Percentiles rank a stretch among this genome's conserved stretches.
Conservation (phyloP, 2,329 filamentous ascomycete genomes). For the Aspergillaceae sp. region DNA sequence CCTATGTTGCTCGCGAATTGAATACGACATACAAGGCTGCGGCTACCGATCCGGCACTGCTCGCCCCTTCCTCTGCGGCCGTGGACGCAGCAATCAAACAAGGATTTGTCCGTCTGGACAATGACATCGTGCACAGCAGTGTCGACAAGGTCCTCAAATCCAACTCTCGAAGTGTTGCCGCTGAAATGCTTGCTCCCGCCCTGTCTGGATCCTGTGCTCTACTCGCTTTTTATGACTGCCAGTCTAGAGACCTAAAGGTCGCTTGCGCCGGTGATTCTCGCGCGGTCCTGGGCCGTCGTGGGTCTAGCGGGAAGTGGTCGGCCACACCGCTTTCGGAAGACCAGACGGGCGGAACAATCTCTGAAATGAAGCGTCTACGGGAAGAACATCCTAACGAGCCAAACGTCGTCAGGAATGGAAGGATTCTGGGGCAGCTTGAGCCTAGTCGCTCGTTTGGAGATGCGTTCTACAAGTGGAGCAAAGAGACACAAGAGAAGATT, state of each 20-base stretch:
- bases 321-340: conserved; percentile 85
- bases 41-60: conserved; percentile 46
- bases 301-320: conserved; percentile 76
- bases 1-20: conserved; percentile 83
- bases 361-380: conserved; percentile 73
- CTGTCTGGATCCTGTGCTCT: conserved; percentile 95
- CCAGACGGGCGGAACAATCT: conserved; percentile 82
- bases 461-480: conserved; percentile 92
- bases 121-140: conserved; percentile 90
- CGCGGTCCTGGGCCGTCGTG: conserved; percentile 77
- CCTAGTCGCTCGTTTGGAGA: conserved; percentile 93
- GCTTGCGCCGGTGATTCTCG: conserved; percentile 96
- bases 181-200: conserved; percentile 83
- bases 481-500: conserved; percentile 72
- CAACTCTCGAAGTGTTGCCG: conserved; percentile 81
- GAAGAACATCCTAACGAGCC: conserved; percentile 83
- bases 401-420: conserved; percentile 76
- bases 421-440: conserved; percentile 84
- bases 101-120: conserved; percentile 77
- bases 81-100: conserved; percentile 88
- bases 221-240: conserved; percentile 89
- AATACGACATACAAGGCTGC: conserved; percentile 83
- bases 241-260: conserved; percentile 77
- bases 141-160: conserved; percentile 85
- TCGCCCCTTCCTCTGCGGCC: conserved; percentile 65